A percentile compares a stretch with the other conserved stretches of the same genome.
These are phyloP conservation scores for Aspergillus hortae DNA, from an alignment of 2,329 filamentous ascomycete species.

Conservation along the genomic window DNA sequence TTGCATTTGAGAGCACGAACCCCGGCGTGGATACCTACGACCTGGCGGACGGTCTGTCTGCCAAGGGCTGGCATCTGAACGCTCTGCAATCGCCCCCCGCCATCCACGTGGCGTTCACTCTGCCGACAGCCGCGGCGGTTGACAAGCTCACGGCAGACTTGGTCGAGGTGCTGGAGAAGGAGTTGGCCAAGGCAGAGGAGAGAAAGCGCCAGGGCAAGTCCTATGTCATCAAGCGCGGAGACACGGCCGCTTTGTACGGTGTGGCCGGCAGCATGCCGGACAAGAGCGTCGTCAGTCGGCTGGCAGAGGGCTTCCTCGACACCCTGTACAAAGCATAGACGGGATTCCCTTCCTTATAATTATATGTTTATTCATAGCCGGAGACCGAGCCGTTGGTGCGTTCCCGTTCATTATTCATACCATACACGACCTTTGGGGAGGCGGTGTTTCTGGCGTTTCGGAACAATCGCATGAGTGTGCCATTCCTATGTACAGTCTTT, in stretches of 20 bases:
- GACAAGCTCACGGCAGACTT: constrained; percentile 74
- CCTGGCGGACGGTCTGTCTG: constrained; percentile 81
- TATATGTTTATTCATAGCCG: background rate
- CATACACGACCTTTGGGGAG: constrained; percentile 1
- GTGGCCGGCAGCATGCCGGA: constrained; percentile 93
- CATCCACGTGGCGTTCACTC: constrained; percentile 89
- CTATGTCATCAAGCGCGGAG: constrained; percentile 52
- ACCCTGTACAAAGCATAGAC: constrained; percentile 79
- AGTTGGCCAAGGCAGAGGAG: constrained; percentile 77
- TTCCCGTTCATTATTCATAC: background rate
- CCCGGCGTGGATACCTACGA: constrained; percentile 83
- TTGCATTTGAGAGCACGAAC: constrained; percentile 76
- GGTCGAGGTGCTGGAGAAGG: constrained; percentile 55
- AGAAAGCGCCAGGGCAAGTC: constrained; percentile 59
- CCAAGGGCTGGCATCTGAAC: constrained; percentile 91
- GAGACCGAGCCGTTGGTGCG: background rate
- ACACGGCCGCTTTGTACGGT: constrained; percentile 86
- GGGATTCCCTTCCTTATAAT: background rate
- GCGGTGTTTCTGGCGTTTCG: constrained; percentile 11
- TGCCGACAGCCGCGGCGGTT: constrained; percentile 77
- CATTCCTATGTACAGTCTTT: background rate
- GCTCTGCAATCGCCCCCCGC: constrained; percentile 87
- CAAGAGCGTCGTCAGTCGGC: constrained; percentile 87
- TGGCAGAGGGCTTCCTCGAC: constrained; percentile 89
- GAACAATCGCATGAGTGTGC: background rate